Evolutionary conservation across 177 flowering plant genomes (phyloP), one percentile per base, ranked within the genome.

Genomic region (Vitis hybrid): DNA sequence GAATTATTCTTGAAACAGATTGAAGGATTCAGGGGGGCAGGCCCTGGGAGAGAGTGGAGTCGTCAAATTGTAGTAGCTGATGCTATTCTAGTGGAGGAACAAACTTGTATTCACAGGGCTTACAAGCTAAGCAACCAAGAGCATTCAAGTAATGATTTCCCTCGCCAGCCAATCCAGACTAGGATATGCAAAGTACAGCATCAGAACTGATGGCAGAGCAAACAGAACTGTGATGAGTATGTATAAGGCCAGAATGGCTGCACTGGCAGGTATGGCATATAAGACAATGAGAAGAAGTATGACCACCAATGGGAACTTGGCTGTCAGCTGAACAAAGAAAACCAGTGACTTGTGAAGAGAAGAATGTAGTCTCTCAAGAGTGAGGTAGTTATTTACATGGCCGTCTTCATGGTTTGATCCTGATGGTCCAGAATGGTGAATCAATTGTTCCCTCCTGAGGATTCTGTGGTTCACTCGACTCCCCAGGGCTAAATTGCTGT

Each of bases 141-240:
- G 57, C 56, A 66, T 71, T 89, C 82, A 93, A 20, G 92, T 80
- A 72, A 88, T 65, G 69, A 93, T 91, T 78, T 91, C 95, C 73
- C 88, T 86, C 22, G 90, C 91, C 75, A 91, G 90, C 98, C 98
- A 93, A 80, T 91, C 97, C 85, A 93, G 77, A 76, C 89, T 82
- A 54, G 98, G 98, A 72, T 91, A 93, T 20, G 97, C 83, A 61
- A 90, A 91, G 85, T 90, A 91, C 74, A 91, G 73, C 50, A 93
- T 74, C 70, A 93, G 92, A 70, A 88, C 85, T 0, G 98, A 93
- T n/a, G 97, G 97, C 39, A 90, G 61, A 15, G 97, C 98, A 75
- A 91, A 88, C 52, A 90, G 72, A 70, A 91, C 74, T 1, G 95
- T 91, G 66, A 90, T 74, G 45, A 91, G 83, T 19, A 87, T 70